These are phyloP conservation scores for Lyophyllum decastes DNA, from an alignment of 768 basidiomycete genomes.

Conservation along the genomic window DNA sequence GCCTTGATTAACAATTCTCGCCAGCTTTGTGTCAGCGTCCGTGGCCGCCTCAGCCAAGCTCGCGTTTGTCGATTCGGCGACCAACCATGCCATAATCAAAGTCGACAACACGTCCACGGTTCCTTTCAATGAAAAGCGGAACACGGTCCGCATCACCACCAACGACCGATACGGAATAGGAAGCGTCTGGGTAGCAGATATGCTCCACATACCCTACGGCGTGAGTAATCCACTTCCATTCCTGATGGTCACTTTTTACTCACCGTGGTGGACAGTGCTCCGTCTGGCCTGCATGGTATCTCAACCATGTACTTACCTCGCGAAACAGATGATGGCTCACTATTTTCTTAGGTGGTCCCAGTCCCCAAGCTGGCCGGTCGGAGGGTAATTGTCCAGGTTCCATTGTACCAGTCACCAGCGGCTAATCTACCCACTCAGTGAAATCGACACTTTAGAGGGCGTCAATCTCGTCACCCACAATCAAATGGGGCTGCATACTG, in stretches of 20 bases:
- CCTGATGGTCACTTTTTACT: background rate
- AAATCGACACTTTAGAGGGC: conserved; percentile 83
- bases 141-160: conserved; percentile 64
- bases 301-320: background rate
- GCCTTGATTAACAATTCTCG: background rate
- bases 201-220: conserved; percentile 65
- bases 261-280: conserved; percentile 49
- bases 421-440: conserved; percentile 28
- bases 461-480: conserved; percentile 68
- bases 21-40: conserved; percentile 51
- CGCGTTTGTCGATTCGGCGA: conserved; percentile 59
- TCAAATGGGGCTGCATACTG: conserved; percentile 74
- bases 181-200: conserved; percentile 64
- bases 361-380: conserved; percentile 59
- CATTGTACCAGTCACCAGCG: background rate
- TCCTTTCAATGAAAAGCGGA: conserved; percentile 55
- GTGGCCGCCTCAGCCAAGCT: conserved; percentile 50
- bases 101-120: conserved; percentile 71
- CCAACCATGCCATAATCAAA: conserved; percentile 74
- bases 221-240: conserved; percentile 32
- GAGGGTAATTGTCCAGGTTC: conserved; percentile 42
- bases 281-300: conserved; percentile 68
- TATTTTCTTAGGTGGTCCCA: conserved; percentile 44
- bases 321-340: background rate
- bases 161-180: conserved; percentile 59